Conservation (phyloP, 2,329 filamentous ascomycete genomes). For the Onygenales sp. region DNA sequence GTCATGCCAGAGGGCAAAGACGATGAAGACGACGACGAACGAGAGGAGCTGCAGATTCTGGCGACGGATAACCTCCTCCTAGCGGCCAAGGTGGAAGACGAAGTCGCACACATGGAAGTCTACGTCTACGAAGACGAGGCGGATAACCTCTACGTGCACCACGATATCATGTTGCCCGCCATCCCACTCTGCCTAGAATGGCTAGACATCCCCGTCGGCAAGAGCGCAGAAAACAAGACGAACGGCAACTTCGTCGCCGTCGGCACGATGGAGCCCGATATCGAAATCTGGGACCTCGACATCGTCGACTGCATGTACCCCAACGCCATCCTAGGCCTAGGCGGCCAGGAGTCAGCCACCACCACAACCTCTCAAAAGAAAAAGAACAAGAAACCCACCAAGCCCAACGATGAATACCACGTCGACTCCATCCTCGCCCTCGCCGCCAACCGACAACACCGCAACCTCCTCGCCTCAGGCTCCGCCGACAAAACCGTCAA, state of each 20-base stretch:
- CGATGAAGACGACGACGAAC: slow-evolving; percentile 66
- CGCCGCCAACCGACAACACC: slow-evolving; percentile 84
- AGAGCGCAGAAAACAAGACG: slow-evolving; percentile 53
- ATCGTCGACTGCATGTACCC: slow-evolving; percentile 97
- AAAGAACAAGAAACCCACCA: slow-evolving; percentile 82
- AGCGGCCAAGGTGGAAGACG: slow-evolving; percentile 90
- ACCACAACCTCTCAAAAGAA: slow-evolving; percentile 48
- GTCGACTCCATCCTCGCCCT: slow-evolving; percentile 88
- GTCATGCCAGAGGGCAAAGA: slow-evolving; percentile 62
- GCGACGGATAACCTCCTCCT: slow-evolving; percentile 88
- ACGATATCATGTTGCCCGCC: slow-evolving; percentile 97
- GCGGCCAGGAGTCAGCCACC: slow-evolving; percentile 39
- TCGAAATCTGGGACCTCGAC: slow-evolving; percentile 97
- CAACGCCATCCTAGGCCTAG: slow-evolving; percentile 85
- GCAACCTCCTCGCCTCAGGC: slow-evolving; percentile 86
- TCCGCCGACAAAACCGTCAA: slow-evolving; percentile 97
- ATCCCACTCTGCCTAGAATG: slow-evolving; percentile 94
- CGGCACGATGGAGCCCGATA: slow-evolving; percentile 95
- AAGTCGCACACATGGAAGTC: slow-evolving; percentile 90
- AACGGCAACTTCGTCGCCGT: slow-evolving; percentile 88
- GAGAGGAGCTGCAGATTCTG: slow-evolving; percentile 87
- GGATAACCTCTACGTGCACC: slow-evolving; percentile 97
- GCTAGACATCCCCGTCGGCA: slow-evolving; percentile 84
- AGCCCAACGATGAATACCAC: slow-evolving; percentile 84
- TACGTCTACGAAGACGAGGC: slow-evolving; percentile 94